Percentiles rank a stretch among this genome's conserved stretches.
Evolutionary conservation across 2,329 filamentous ascomycete species (phyloP).

Genomic region (Hypoxylon sp.): DNA sequence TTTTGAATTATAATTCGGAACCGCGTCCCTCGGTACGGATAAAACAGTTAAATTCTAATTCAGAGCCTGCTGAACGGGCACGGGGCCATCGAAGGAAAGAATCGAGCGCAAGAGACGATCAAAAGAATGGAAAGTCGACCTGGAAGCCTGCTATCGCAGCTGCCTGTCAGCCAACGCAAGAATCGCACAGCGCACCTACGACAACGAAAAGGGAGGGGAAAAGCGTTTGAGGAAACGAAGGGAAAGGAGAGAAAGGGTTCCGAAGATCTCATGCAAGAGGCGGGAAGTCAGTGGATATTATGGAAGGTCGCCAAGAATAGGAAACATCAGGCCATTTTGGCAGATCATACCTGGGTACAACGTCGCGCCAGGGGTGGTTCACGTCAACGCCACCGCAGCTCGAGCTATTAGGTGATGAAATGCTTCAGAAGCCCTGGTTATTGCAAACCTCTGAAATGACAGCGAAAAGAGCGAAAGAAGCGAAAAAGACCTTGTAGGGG

Average conservation of each 20-base stretch:
- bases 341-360: slow-evolving; percentile 62
- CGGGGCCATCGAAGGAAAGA: slow-evolving; percentile 52
- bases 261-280: slow-evolving; percentile 52
- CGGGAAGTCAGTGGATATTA: slow-evolving; percentile 55
- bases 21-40: slow-evolving; percentile 39
- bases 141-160: slow-evolving; percentile 55
- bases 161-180: slow-evolving; percentile 57
- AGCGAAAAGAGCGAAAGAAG: slow-evolving; percentile 17
- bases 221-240: slow-evolving; percentile 42
- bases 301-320: slow-evolving; percentile 52
- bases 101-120: slow-evolving; percentile 41
- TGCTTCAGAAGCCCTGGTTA: slow-evolving; percentile 20
- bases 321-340: slow-evolving; percentile 59
- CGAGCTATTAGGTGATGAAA: slow-evolving; percentile 26
- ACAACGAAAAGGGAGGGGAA: slow-evolving; percentile 46
- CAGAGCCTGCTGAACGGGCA: slow-evolving; percentile 69
- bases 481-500: slow-evolving; percentile 17
- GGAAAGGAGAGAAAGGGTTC: slow-evolving; percentile 48
- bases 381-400: slow-evolving; percentile 40
- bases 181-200: slow-evolving; percentile 51
- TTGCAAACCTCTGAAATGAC: slow-evolving; percentile 19
- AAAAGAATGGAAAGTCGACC: slow-evolving; percentile 52
- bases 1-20: slow-evolving; percentile 45
- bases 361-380: slow-evolving; percentile 54
- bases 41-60: slow-evolving; percentile 55